These are phyloP conservation scores for Scenedesmus sp. DNA, from an alignment of 163 green algal species.

Conservation along the genomic window DNA sequence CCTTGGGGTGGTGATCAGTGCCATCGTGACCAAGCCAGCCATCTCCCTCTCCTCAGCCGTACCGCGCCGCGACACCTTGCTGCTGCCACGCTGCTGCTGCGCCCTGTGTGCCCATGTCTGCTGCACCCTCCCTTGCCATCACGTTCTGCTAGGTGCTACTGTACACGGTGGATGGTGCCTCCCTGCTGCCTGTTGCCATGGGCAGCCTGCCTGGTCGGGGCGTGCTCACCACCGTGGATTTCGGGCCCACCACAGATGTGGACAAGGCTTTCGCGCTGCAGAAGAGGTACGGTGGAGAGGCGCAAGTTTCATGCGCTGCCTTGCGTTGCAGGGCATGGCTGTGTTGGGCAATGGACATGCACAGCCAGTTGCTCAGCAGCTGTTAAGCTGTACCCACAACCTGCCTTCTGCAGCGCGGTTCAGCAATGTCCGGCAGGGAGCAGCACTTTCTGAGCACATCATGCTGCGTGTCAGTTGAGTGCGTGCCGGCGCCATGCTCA, in stretches of 20 bases:
- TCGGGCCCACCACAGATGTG: slow-evolving; percentile 65
- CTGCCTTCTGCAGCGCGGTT: too few species aligned
- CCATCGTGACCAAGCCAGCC: too few species aligned
- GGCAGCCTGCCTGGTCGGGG: slow-evolving; percentile 66
- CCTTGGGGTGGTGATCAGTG: too few species aligned
- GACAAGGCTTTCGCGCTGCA: slow-evolving; percentile 31
- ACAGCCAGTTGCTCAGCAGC: neutral
- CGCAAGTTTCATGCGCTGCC: too few species aligned
- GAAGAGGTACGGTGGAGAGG: neutral
- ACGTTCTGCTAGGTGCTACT: slow-evolving; percentile 60
- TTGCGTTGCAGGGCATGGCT: too few species aligned
- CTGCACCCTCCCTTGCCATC: neutral
- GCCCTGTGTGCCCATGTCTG: too few species aligned
- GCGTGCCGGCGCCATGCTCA: too few species aligned
- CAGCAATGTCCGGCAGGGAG: too few species aligned
- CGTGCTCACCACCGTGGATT: slow-evolving; percentile 72
- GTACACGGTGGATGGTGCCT: slow-evolving; percentile 75
- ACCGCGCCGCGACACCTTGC: neutral
- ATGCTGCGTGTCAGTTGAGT: too few species aligned
- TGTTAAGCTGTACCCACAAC: too few species aligned
- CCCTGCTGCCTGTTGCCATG: neutral
- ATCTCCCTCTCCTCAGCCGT: neutral
- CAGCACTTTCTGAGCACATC: too few species aligned
- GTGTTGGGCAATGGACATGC: neutral
- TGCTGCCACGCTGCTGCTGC: slow-evolving; percentile 6